These are phyloP conservation scores for Taiozyma sp. DNA, from an alignment of 1,139 yeast genomes.

Conservation along the genomic window DNA sequence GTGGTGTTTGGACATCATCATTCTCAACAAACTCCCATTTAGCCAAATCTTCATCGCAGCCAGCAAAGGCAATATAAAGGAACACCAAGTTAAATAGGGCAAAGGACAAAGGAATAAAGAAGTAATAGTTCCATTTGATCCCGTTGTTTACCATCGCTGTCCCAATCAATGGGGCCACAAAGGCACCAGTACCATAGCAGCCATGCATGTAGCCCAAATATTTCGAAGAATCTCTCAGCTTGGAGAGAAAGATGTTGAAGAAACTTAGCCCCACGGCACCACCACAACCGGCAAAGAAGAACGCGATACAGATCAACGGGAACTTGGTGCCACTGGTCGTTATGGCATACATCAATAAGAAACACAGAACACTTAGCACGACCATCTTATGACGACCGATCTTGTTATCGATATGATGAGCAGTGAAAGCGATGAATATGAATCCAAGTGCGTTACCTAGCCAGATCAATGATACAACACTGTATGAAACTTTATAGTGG, in stretches of 20 bases:
- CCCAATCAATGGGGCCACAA: slow-evolving; percentile 51
- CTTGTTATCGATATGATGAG: slow-evolving; percentile 32
- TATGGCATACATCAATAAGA: slow-evolving; percentile 21
- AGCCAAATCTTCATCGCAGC: slow-evolving; percentile 37
- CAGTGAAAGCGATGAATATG: slow-evolving; percentile 32
- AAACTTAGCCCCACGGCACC: slow-evolving; percentile 51
- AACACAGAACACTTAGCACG: slow-evolving; percentile 20
- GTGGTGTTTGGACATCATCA: background rate
- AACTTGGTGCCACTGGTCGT: slow-evolving; percentile 11
- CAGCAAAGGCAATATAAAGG: slow-evolving; percentile 34
- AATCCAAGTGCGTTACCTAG: slow-evolving; percentile 38
- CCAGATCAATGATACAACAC: slow-evolving; percentile 41
- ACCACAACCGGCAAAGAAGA: slow-evolving; percentile 57
- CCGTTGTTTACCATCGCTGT: slow-evolving; percentile 36
- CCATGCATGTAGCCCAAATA: slow-evolving; percentile 54
- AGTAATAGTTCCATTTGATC: slow-evolving; percentile 48
- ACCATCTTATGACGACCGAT: slow-evolving; percentile 30
- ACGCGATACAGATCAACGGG: slow-evolving; percentile 42
- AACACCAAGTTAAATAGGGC: slow-evolving; percentile 29
- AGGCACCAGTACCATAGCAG: slow-evolving; percentile 56
- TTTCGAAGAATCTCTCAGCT: slow-evolving; percentile 36
- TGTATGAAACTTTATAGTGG: slow-evolving; percentile 34
- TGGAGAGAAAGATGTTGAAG: slow-evolving; percentile 28
- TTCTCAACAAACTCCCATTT: slow-evolving; percentile 25
- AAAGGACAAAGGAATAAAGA: slow-evolving; percentile 41